These are phyloP conservation scores for Passiflora organensis DNA, from an alignment of 345 rosid species.

Conservation along the genomic window DNA sequence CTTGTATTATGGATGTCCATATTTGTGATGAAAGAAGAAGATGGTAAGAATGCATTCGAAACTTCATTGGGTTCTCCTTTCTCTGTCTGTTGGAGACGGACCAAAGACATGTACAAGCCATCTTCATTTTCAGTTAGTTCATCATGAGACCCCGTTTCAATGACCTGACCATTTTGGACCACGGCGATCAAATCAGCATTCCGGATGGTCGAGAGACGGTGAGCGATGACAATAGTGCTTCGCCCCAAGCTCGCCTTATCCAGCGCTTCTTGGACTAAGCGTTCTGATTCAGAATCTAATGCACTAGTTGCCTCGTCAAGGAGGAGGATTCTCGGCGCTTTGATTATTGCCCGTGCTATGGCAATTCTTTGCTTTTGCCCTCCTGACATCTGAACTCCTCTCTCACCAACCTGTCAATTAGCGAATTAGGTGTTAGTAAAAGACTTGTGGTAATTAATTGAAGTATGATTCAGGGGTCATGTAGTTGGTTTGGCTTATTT, in stretches of 20 bases:
- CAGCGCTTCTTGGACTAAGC: slow-evolving; percentile 30
- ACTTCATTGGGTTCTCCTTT: slow-evolving; percentile 9
- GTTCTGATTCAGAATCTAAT: slow-evolving; percentile 33
- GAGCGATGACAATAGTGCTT: slow-evolving; percentile 31
- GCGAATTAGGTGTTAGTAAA: background rate
- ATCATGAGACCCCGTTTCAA: slow-evolving; percentile 30
- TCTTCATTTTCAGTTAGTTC: slow-evolving; percentile 22
- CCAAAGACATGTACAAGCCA: slow-evolving; percentile 21
- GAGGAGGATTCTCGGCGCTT: slow-evolving; percentile 34
- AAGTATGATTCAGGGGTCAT: background rate
- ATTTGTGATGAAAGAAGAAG: slow-evolving; percentile 23
- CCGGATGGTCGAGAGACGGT: slow-evolving; percentile 34
- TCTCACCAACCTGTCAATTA: slow-evolving; percentile 36
- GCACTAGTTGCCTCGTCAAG: slow-evolving; percentile 46
- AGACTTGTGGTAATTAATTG: background rate
- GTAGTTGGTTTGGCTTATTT: too few relatives aligned
- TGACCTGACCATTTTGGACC: slow-evolving; percentile 26
- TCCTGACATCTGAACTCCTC: slow-evolving; percentile 39
- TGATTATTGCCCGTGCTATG: slow-evolving; percentile 36
- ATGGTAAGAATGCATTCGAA: background rate
- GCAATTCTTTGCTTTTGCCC: slow-evolving; percentile 44
- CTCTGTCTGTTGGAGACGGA: slow-evolving; percentile 24
- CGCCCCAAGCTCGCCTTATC: slow-evolving; percentile 28
- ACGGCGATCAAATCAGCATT: slow-evolving; percentile 25
- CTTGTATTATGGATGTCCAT: slow-evolving; percentile 33